Base-by-base conservation (phyloP, 2,329 filamentous ascomycete species). In the Dactylella cylindrospora region DNA sequence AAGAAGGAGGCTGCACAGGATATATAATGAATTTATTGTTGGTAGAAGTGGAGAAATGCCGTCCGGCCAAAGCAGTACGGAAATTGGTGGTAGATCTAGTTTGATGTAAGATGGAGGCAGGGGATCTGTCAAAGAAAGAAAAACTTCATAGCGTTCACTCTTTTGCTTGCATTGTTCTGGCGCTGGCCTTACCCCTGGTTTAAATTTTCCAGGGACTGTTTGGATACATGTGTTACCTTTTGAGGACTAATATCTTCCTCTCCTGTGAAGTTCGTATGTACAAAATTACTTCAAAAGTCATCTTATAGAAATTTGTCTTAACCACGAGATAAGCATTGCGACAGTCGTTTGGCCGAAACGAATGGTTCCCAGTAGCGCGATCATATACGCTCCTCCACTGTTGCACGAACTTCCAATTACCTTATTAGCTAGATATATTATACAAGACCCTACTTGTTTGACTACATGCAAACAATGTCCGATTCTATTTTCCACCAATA, bases 1-100 rank as follows among this genome's bases (percentile, higher is more conserved):
- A 75, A 80, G 84, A 68, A 78, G 76, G 64, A 77, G 91, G 60
- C 73, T 98, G 66, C 79, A 82, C 69, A 81, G 81, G 32, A 96
- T 98, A 64, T 98, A 98, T 71, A 78, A 80, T 12, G 93, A 98
- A 74, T 98, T 98, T 76, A 84, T 96, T 0, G 87, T 88, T 3
- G 90, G 90, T 0, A 80, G 93, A 67, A 95, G 90, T 72, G 93
- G 93, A 5, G 90, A 97, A 76, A 90, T 98, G 88, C 88, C 84
- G 61, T 91, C 86, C 73, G 93, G 93, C 1, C 88, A 97, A 74
- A 90, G 87, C 0, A 87, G 86, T 53, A 94, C 84, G 73, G 93
- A 97, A 74, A 83, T 98, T 74, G 93, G 93, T 5, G 93, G 90
- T 10, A 79, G 93, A 71, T 91, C 86, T 68, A 97, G 90, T 74